Conservation (phyloP, 176 grass and related monocot genomes). For the Saccharum spontaneum region DNA sequence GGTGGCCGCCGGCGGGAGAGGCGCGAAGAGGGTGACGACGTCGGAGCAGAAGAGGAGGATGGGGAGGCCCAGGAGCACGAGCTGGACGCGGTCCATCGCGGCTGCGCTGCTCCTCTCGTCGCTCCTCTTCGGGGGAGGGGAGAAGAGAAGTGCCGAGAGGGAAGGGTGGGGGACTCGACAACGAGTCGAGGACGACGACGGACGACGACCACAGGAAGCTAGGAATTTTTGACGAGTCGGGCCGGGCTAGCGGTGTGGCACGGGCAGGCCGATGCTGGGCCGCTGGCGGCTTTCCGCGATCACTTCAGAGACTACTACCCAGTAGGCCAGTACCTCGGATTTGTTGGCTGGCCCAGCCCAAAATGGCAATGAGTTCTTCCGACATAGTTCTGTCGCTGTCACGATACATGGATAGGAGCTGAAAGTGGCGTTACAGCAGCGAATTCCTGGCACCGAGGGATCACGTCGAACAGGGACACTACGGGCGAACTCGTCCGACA, state of each 20-base stretch:
- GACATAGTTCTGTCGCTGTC: neutral
- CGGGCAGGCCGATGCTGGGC: neutral
- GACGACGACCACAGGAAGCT: neutral
- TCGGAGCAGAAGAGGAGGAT: constrained; percentile 97
- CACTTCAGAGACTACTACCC: no score
- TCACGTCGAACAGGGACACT: neutral
- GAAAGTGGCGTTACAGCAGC: neutral
- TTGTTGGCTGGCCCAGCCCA: neutral
- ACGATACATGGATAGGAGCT: neutral
- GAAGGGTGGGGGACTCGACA: neutral
- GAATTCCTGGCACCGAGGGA: neutral
- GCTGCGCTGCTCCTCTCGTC: constrained; percentile 14
- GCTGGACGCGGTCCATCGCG: constrained; percentile 87
- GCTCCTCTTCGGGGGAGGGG: neutral
- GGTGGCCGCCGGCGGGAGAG: constrained; percentile 40
- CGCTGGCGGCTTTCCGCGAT: neutral
- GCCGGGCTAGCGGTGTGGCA: neutral
- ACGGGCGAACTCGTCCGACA: neutral
- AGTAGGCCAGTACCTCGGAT: neutral
- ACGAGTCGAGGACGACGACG: neutral
- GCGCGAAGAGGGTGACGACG: constrained; percentile 69
- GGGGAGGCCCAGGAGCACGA: constrained; percentile 83
- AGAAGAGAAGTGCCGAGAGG: neutral
- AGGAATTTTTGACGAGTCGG: neutral
- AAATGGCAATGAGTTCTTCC: neutral